Evolutionary conservation across 352 stramenopile genomes (phyloP).

Genomic region (Achlya hypogyna): DNA sequence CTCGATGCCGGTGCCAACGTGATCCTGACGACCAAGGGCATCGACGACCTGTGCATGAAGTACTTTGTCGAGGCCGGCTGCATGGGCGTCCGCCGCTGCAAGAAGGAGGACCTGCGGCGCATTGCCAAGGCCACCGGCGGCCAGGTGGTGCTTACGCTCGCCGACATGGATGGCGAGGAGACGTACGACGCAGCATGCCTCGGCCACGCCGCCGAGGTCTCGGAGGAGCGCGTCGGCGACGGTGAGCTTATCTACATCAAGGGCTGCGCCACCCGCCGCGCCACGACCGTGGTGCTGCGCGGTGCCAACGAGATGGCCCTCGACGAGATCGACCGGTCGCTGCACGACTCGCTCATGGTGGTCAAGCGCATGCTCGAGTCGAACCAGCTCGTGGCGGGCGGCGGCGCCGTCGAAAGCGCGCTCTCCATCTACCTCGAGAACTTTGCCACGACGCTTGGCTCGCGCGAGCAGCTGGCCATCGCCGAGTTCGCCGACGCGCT

Average conservation of each 20-base stretch:
- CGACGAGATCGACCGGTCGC: conserved; percentile 98
- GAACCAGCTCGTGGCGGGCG: conserved; percentile 96
- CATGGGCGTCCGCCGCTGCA: conserved; percentile 95
- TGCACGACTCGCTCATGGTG: conserved; percentile 99
- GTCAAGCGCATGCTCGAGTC: conserved; percentile 99
- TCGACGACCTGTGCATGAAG: conserved; percentile 99
- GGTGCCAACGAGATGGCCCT: conserved; percentile 99
- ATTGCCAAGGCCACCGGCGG: conserved; percentile 98
- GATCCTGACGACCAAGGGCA: conserved; percentile 99
- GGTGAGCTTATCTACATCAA: conserved; percentile 99
- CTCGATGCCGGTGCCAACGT: conserved; percentile 96
- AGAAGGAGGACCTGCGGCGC: conserved; percentile 97
- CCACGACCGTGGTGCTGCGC: conserved; percentile 96
- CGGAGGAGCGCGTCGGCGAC: conserved; percentile 96
- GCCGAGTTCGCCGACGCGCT: conserved; percentile 97
- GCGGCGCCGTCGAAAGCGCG: conserved; percentile 95
- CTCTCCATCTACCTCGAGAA: conserved; percentile 98
- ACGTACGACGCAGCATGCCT: conserved; percentile 92
- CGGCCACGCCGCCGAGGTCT: conserved; percentile 89
- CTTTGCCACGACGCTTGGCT: conserved; percentile 95
- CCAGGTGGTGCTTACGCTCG: conserved; percentile 94
- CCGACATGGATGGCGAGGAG: conserved; percentile 98
- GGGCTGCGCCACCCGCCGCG: conserved; percentile 88
- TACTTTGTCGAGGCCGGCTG: conserved; percentile 99
- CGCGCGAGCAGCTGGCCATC: conserved; percentile 97